These are phyloP conservation scores for Mucor sp. DNA, from an alignment of 371 early-diverging fungal species.

Conservation along the genomic window DNA sequence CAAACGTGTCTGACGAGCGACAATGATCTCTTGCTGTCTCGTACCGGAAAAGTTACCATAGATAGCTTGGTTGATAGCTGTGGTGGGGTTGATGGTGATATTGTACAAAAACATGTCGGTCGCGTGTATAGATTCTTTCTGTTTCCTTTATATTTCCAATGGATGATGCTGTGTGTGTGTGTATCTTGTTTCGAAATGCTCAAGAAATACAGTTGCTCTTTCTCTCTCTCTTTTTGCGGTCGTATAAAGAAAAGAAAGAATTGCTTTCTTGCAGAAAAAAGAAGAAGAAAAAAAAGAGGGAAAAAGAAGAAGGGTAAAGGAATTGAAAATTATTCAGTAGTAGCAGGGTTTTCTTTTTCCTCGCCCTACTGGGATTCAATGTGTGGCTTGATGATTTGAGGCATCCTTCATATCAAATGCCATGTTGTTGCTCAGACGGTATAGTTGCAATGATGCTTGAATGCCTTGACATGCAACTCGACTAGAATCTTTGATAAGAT, in stretches of 20 bases:
- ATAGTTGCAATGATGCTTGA: too few relatives aligned
- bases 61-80: constrained; percentile 76
- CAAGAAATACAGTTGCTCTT: neutral
- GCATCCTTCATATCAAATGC: neutral
- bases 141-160: neutral
- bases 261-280: neutral
- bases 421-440: too few relatives aligned
- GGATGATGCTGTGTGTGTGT: neutral
- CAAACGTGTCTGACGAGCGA: constrained; percentile 79
- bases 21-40: constrained; percentile 89
- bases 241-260: neutral
- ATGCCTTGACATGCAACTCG: too few relatives aligned
- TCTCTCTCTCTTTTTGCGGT: neutral
- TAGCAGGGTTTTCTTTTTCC: neutral
- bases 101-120: constrained; percentile 88
- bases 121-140: neutral
- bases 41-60: constrained; percentile 94
- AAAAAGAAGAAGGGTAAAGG: neutral
- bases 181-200: neutral
- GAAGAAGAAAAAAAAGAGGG: neutral
- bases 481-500: too few relatives aligned
- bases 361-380: neutral
- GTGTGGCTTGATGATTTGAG: neutral
- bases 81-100: constrained; percentile 83
- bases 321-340: neutral